Evolutionary conservation across 257 asterid species (phyloP).

Genomic region (Solanum ossicruentum): DNA sequence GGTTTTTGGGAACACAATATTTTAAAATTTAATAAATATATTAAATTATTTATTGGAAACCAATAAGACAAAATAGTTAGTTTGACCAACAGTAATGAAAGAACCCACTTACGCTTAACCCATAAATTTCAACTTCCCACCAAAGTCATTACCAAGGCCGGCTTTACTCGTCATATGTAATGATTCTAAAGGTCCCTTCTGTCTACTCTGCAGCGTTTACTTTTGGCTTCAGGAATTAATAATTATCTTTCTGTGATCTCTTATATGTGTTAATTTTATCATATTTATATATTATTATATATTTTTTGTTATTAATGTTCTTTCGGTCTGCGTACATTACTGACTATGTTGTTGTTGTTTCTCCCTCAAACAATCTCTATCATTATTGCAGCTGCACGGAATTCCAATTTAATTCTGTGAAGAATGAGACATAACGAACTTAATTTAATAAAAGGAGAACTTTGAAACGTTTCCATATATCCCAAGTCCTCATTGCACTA

Average conservation of each 20-base stretch:
- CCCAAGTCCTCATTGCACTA: neutral
- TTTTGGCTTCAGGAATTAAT: neutral
- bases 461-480: neutral
- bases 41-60: neutral
- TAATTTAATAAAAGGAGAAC: neutral
- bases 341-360: no score
- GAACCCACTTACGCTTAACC: neutral
- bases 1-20: neutral
- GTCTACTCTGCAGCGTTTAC: neutral
- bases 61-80: neutral
- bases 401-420: neutral
- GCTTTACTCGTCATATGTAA: neutral
- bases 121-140: neutral
- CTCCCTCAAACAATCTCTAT: neutral
- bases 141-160: neutral
- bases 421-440: neutral
- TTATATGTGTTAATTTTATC: no score
- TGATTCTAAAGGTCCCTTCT: neutral
- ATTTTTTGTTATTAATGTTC: no score
- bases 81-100: no score
- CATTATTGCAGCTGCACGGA: neutral
- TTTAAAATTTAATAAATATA: neutral
- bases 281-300: no score
- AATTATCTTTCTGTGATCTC: neutral
- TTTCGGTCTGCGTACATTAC: no score